Evolutionary conservation across 1,284 basidiomycete genomes (phyloP).

Genomic region (Anthracocystis setariae): DNA sequence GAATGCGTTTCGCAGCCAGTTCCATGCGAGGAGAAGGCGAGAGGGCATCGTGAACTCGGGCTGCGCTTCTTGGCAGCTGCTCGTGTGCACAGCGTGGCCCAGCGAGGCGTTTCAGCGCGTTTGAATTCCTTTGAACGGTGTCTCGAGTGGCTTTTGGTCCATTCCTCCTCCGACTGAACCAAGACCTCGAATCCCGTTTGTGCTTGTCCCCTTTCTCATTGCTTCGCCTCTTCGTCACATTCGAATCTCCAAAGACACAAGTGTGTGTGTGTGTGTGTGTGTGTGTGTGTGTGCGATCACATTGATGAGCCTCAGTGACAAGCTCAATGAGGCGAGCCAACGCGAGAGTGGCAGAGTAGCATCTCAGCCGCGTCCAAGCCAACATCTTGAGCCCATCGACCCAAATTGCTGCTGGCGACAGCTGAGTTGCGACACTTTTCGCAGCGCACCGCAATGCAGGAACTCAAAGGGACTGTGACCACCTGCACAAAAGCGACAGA

Average conservation of each 20-base stretch:
- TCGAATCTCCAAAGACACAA: too few relatives aligned
- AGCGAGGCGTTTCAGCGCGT: too few relatives aligned
- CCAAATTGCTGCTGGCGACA: background rate
- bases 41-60: background rate
- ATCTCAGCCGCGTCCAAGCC: background rate
- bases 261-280: too few relatives aligned
- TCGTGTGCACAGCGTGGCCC: background rate
- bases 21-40: conserved; percentile 11
- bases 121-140: too few relatives aligned
- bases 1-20: conserved; percentile 24
- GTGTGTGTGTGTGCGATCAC: too few relatives aligned
- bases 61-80: conserved; percentile 1
- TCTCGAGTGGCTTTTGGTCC: too few relatives aligned
- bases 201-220: too few relatives aligned
- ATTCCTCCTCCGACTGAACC: too few relatives aligned
- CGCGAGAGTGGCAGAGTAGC: background rate
- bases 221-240: too few relatives aligned
- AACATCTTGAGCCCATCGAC: background rate
- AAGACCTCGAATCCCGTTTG: too few relatives aligned
- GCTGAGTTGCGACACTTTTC: background rate
- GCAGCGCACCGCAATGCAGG: background rate
- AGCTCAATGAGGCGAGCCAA: background rate
- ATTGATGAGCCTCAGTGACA: too few relatives aligned
- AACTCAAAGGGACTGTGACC: background rate
- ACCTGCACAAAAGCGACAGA: background rate